phyloP scores from a whole-genome alignment of 345 rosid species.

The Moricandia arvensis region DNA sequence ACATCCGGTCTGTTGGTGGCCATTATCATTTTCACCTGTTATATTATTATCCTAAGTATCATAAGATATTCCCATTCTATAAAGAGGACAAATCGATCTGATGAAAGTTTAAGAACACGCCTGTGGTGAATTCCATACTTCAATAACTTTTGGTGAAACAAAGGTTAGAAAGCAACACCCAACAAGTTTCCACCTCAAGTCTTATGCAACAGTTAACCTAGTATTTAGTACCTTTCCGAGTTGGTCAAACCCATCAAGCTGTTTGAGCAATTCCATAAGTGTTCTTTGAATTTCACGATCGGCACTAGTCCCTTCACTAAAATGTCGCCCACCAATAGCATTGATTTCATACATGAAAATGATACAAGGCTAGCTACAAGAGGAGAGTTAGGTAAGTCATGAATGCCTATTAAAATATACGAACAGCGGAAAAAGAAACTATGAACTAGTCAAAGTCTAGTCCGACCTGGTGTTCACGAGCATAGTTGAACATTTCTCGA shows the following conservation, averaged over 20 bases:
- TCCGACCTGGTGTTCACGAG: too few relatives aligned
- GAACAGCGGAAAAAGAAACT: too few relatives aligned
- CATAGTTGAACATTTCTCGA: too few relatives aligned
- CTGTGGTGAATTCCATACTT: background rate
- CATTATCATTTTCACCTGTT: too few relatives aligned
- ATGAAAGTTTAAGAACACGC: too few relatives aligned
- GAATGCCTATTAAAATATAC: too few relatives aligned
- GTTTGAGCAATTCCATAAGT: constrained; percentile 93
- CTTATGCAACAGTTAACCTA: background rate
- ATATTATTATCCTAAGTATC: constrained; percentile 7
- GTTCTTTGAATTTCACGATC: too few relatives aligned
- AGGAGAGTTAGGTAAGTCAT: background rate
- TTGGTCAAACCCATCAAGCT: constrained; percentile 94
- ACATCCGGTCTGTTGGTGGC: too few relatives aligned
- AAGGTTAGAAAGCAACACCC: background rate
- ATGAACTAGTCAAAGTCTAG: background rate
- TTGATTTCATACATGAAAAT: constrained; percentile 99
- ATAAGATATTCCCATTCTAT: background rate
- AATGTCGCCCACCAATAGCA: constrained; percentile 98
- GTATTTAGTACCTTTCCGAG: constrained; percentile 78
- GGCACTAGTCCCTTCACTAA: constrained; percentile 95
- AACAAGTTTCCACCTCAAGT: too few relatives aligned
- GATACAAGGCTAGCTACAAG: constrained; percentile 74
- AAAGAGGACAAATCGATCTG: background rate
- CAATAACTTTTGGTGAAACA: too few relatives aligned